Evolutionary conservation across 495 filamentous ascomycete genomes (phyloP), one percentile per base, ranked within the genome.

Genomic region (Achaetomiella virescens): DNA sequence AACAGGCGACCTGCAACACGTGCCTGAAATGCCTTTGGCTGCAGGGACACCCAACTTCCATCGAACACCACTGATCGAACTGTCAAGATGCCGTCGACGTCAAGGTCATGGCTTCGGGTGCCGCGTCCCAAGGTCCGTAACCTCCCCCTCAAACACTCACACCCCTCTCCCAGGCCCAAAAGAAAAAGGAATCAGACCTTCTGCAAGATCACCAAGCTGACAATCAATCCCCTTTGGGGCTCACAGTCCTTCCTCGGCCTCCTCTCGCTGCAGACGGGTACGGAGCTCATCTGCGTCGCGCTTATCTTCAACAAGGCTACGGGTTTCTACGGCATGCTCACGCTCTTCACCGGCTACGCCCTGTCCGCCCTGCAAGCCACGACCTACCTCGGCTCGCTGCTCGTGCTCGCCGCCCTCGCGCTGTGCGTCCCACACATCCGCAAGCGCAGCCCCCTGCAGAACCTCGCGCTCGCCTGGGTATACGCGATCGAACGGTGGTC

Each of bases 291-390:
- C 55, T 83, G 86, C 6, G 75, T 92, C 57, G 83, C 87, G 11
- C 76, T 92, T 52, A 72, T 93, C 27, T 79, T 96, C 66, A 96
- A 96, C 76, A 95, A 95, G 72, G 78, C 87, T 58, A 89, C 88
- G 52, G 89, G 89, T 52, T 73, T 95, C 58, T 96, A 91, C 72
- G 91, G 91, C 63, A 77, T 96, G 49, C 86, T 96, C 55, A 89
- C 91, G 46, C 77, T 95, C 60, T 72, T 89, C 50, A 89, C 87
- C n/a, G 88, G 88, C 64, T 73, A 73, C 47, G 46, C 63, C 25
- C 62, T 78, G 25, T 88, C 85, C 15, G 76, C 82, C 3, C 69
- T 89, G 4, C 86, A 90, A 65, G 74, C 90, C 58, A 84, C 82
- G 22, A 85, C 87, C 81, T 96, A 95, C 79, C 78, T 95, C 35